A percentile compares a stretch with the other conserved stretches of the same genome.
These are phyloP conservation scores for Dictyostelium brefeldianum DNA, from an alignment of 78 protist species.

Conservation along the genomic window DNA sequence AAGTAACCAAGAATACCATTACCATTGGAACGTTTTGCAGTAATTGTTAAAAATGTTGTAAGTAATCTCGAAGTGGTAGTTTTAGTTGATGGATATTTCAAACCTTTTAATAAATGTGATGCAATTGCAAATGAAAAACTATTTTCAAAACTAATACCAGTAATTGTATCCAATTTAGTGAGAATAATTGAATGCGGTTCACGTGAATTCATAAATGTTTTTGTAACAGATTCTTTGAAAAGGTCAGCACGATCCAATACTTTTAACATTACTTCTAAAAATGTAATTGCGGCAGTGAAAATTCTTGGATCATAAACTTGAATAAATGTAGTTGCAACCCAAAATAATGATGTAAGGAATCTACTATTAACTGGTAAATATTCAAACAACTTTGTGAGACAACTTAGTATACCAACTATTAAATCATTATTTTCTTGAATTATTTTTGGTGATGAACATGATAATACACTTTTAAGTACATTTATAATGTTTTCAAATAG, in stretches of 20 bases:
- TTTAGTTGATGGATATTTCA: slow-evolving; percentile 65
- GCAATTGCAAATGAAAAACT: slow-evolving; percentile 78
- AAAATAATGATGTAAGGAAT: slow-evolving; percentile 30
- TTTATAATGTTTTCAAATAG: slow-evolving; percentile 1
- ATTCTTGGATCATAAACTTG: slow-evolving; percentile 50
- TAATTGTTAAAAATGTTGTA: slow-evolving; percentile 42
- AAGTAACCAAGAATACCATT: slow-evolving; percentile 32
- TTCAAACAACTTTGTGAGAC: slow-evolving; percentile 59
- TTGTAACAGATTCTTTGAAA: slow-evolving; percentile 26
- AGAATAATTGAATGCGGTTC: not conserved
- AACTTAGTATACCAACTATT: slow-evolving; percentile 33
- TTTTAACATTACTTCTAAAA: slow-evolving; percentile 46
- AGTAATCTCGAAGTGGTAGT: slow-evolving; percentile 50
- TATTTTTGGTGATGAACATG: slow-evolving; percentile 4
- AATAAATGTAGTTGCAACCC: slow-evolving; percentile 72
- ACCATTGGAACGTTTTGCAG: slow-evolving; percentile 42
- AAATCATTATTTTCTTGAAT: slow-evolving; percentile 39
- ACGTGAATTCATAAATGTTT: slow-evolving; percentile 17
- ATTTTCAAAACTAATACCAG: slow-evolving; percentile 35
- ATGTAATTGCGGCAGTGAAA: slow-evolving; percentile 57
- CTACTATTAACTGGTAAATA: slow-evolving; percentile 13
- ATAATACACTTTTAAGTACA: not conserved
- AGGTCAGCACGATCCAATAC: slow-evolving; percentile 53
- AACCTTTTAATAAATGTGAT: slow-evolving; percentile 45
- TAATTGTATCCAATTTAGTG: slow-evolving; percentile 30